Conservation (phyloP, 371 early-diverging fungal genomes). For the Rhizopus arrhizus region DNA sequence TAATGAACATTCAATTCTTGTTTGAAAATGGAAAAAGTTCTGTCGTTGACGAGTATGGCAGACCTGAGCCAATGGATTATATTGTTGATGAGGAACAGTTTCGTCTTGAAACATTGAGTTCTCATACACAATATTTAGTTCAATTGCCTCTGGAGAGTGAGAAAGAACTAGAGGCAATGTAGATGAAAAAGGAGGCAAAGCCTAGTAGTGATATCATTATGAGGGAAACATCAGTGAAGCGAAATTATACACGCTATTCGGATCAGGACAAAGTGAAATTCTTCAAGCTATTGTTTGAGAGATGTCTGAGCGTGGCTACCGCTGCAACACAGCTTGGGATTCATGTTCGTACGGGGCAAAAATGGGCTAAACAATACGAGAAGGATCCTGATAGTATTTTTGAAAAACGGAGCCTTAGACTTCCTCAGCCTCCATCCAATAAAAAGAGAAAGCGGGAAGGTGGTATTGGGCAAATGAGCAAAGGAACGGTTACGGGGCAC, state of each 20-base stretch:
- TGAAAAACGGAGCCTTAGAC: background rate
- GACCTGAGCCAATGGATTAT: conserved; percentile 26
- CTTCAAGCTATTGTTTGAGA: conserved; percentile 19
- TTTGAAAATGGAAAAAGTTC: conserved; percentile 12
- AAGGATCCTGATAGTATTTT: no score
- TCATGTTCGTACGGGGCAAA: conserved; percentile 13
- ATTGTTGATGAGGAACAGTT: no score
- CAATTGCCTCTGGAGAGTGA: background rate
- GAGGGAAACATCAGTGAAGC: conserved; percentile 8
- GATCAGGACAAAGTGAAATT: conserved; percentile 16
- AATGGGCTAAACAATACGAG: conserved; percentile 23
- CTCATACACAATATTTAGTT: conserved; percentile 17
- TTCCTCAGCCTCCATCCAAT: background rate
- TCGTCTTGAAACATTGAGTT: conserved; percentile 20
- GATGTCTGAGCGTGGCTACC: conserved; percentile 14
- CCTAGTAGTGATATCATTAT: background rate
- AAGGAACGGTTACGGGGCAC: background rate
- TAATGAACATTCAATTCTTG: conserved; percentile 17
- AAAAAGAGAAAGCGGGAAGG: conserved; percentile 5
- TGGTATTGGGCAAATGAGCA: conserved; percentile 4
- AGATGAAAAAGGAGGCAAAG: conserved; percentile 7
- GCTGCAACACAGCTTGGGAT: conserved; percentile 19
- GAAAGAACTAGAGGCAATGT: conserved; percentile 2
- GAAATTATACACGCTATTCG: no score
- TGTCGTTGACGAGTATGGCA: conserved; percentile 18